Evolutionary conservation across 78 protist species (phyloP), one percentile per base, ranked within the genome.

Genomic region (Dictyostelium brefeldianum): DNA sequence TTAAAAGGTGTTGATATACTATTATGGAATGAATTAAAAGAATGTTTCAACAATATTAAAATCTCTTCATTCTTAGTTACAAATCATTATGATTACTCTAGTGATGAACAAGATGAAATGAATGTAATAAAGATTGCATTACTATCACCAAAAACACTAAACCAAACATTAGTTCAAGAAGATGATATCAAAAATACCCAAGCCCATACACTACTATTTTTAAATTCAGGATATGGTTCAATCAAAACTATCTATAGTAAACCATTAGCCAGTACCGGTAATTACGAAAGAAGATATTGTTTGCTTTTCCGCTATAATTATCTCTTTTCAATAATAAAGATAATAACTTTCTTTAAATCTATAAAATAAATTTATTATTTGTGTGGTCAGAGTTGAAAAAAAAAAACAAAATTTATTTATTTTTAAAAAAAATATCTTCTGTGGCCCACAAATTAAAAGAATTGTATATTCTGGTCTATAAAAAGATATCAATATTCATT

Each of bases 281-380:
- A 77, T 50, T 65, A 50, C 9, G 36, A 27, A 48, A 25, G 27
- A 77, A 4, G 81, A 77, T 77, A 20, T 77, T n/a, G 81, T 65
- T 14, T 46, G 47, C 2, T 71, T 71, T 22, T 71, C 79, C n/a
- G 79, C 79, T 7, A 71, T 71, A 27, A n/a, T n/a, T 0, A n/a
- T 41, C 43, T 36, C 43, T 36, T 36, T 36, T 36, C 5, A 36
- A 36, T 36, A 36, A 36, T n/a, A n/a, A n/a, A n/a, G n/a, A n/a
- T n/a, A n/a, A n/a, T n/a, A n/a, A n/a, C n/a, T n/a, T n/a, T n/a
- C n/a, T n/a, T n/a, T n/a, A n/a, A n/a, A n/a, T n/a, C n/a, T n/a
- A n/a, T n/a, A n/a, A n/a, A n/a, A n/a, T n/a, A n/a, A n/a, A n/a
- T n/a, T n/a, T n/a, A n/a, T n/a, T n/a, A n/a, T n/a, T n/a, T n/a